Base-by-base conservation (phyloP, 1,284 basidiomycete genomes). In the Violaceomyces palustris region DNA sequence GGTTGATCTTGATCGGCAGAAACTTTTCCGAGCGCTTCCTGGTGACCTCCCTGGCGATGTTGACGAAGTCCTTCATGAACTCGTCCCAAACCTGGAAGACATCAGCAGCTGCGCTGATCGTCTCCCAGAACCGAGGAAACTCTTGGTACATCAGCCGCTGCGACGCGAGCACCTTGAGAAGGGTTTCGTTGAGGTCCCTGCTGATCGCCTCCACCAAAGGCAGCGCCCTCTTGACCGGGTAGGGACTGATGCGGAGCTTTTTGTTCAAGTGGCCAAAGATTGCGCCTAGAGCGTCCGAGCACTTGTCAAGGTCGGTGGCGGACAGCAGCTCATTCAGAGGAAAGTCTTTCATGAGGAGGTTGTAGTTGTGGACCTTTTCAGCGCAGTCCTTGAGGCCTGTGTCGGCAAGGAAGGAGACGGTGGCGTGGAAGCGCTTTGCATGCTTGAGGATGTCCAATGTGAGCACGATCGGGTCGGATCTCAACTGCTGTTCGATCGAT, bases 141-240 rank as follows among this genome's bases (percentile, higher is more conserved):
- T 92, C 90, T 35, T 88, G 87, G 74, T 94, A 96, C 45, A 92
- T 86, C 3, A 97, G 79, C 8, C 92, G 83, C 60, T 91, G 87
- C 4, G 86, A 86, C 2, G 84, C 87, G 33, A 99, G 82, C 18
- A 98, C 88, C 37, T 88, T 87, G 6, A 94, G 80, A 28, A 96
- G 82, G 64, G 91, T 87, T 69, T 96, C 89, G 67, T 93, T 94
- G 75, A 98, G 92, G 74, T 98, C 94, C 21, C 85, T 82, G 4
- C 93, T 97, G 72, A 98, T 97, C 27, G 93, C 93, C 75, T 98
- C 93, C 22, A 97, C 91, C 42, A 98, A 85, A 0, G 91, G 91
- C 8, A 98, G 83, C 2, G 91, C 90, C 32, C 93, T 85, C 14
- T 88, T 85, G 61, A 97, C 90, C 0, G 93, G 93, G 74, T 98